A percentile compares a stretch with the other conserved stretches of the same genome.
phyloP scores from a whole-genome alignment of 2,329 filamentous ascomycete species.

The Hypomyces perniciosus region DNA sequence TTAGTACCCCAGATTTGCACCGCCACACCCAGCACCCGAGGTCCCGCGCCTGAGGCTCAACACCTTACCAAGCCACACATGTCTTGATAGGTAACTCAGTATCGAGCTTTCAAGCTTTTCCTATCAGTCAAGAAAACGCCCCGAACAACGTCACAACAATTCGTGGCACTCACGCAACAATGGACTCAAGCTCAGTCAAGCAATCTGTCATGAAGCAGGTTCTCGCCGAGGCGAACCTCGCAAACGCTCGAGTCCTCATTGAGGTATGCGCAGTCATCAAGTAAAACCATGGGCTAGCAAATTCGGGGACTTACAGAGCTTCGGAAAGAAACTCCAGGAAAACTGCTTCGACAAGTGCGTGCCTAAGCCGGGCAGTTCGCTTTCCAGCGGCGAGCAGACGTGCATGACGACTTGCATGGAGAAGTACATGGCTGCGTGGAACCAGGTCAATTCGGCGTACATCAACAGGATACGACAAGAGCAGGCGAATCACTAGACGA shows the following conservation, averaged over 20 bases:
- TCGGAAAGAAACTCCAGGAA: slow-evolving; percentile 62
- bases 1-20: slow-evolving; percentile 2
- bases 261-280: slow-evolving; percentile 41
- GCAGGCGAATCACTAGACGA: slow-evolving; percentile 27
- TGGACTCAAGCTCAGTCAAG: slow-evolving; percentile 56
- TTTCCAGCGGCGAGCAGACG: slow-evolving; percentile 61
- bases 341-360: slow-evolving; percentile 77
- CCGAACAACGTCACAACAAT: slow-evolving; percentile 17
- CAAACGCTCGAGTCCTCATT: slow-evolving; percentile 65
- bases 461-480: slow-evolving; percentile 58
- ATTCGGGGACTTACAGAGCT: not conserved
- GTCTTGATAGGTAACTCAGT: slow-evolving; percentile 23
- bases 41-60: not conserved
- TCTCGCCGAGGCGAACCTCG: slow-evolving; percentile 57
- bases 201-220: slow-evolving; percentile 60
- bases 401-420: slow-evolving; percentile 76
- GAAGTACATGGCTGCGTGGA: slow-evolving; percentile 79
- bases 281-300: slow-evolving; percentile 2
- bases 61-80: slow-evolving; percentile 20
- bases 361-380: slow-evolving; percentile 59
- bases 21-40: slow-evolving; percentile 17
- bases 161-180: slow-evolving; percentile 27
- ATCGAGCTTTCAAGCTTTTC: not conserved
- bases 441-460: slow-evolving; percentile 64
- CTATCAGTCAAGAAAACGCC: not conserved